Conservation (phyloP, 2,329 filamentous ascomycete species). For the Aureobasidium melanogenum region DNA sequence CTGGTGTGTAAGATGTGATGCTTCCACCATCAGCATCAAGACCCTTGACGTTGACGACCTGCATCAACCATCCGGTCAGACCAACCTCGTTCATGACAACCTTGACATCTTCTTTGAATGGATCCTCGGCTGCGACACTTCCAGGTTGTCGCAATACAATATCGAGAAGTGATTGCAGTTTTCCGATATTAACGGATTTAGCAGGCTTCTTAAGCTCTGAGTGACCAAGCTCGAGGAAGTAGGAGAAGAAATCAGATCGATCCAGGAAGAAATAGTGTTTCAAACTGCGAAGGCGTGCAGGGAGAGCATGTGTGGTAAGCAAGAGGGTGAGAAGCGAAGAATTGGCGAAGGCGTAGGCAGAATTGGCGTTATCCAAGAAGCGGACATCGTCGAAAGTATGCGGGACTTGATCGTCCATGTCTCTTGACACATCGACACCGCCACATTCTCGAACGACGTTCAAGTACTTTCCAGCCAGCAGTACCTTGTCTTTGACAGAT, state of each 20-base stretch:
- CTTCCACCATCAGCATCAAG: slow-evolving; percentile 57
- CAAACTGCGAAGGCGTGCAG: slow-evolving; percentile 75
- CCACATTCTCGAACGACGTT: slow-evolving; percentile 97
- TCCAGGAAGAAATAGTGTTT: slow-evolving; percentile 99
- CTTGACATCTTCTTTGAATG: slow-evolving; percentile 97
- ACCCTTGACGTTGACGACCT: slow-evolving; percentile 92
- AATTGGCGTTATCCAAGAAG: slow-evolving; percentile 93
- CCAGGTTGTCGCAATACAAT: slow-evolving; percentile 93
- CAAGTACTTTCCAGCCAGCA: slow-evolving; percentile 92
- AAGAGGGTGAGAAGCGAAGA: slow-evolving; percentile 84
- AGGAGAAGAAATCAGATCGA: slow-evolving; percentile 94
- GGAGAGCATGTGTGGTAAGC: slow-evolving; percentile 84
- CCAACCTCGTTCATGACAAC: slow-evolving; percentile 94
- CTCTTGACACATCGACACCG: slow-evolving; percentile 60
- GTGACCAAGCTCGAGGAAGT: slow-evolving; percentile 85
- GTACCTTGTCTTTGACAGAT: slow-evolving; percentile 83
- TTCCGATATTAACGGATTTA: slow-evolving; percentile 80
- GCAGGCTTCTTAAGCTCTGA: slow-evolving; percentile 87
- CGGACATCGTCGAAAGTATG: slow-evolving; percentile 82
- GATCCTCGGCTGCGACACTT: slow-evolving; percentile 85
- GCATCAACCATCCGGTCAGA: slow-evolving; percentile 86
- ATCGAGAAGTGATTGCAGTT: slow-evolving; percentile 92
- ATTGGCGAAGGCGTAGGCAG: slow-evolving; percentile 90
- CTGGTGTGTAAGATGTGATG: slow-evolving; percentile 58
- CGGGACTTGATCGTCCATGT: slow-evolving; percentile 76